phyloP scores from a whole-genome alignment of 192 early-diverging fungal species.

The Coemansia sp. region DNA sequence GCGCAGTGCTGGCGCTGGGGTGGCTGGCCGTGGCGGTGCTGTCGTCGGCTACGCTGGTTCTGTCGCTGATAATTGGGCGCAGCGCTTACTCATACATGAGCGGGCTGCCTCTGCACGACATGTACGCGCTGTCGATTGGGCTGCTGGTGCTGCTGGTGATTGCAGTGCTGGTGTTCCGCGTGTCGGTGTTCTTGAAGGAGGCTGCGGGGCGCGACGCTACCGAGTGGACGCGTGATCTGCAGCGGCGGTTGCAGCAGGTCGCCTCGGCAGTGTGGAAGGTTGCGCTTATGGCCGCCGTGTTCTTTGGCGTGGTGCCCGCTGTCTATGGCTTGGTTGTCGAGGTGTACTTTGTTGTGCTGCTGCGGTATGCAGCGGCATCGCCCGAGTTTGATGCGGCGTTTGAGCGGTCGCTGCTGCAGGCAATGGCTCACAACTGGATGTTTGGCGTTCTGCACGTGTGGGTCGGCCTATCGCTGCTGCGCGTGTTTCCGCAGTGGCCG shows the following conservation, averaged over 20 bases:
- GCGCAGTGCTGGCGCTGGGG: slow-evolving; percentile 17
- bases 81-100: slow-evolving; percentile 29
- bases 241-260: slow-evolving; percentile 8
- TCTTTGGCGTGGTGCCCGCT: slow-evolving; percentile 27
- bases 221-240: slow-evolving; percentile 3
- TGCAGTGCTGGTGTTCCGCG: slow-evolving; percentile 11
- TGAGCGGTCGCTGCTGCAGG: slow-evolving; percentile 18
- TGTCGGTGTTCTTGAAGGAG: background rate
- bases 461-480: slow-evolving; percentile 19
- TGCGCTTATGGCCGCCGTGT: slow-evolving; percentile 5
- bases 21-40: slow-evolving; percentile 33
- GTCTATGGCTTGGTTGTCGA: slow-evolving; percentile 34
- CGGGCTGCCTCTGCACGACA: slow-evolving; percentile 62
- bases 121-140: slow-evolving; percentile 72
- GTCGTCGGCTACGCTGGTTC: slow-evolving; percentile 50
- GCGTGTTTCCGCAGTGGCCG: slow-evolving; percentile 18
- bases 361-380: slow-evolving; percentile 13
- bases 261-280: slow-evolving; percentile 13
- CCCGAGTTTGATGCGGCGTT: background rate
- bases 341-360: slow-evolving; percentile 32
- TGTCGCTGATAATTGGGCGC: slow-evolving; percentile 51
- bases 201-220: background rate
- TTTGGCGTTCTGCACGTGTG: slow-evolving; percentile 35
- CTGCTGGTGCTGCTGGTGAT: slow-evolving; percentile 52
- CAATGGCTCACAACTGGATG: slow-evolving; percentile 36